These are phyloP conservation scores for Aristolochia fimbriata DNA, from an alignment of 164 flowering plant genomes.

Conservation along the genomic window DNA sequence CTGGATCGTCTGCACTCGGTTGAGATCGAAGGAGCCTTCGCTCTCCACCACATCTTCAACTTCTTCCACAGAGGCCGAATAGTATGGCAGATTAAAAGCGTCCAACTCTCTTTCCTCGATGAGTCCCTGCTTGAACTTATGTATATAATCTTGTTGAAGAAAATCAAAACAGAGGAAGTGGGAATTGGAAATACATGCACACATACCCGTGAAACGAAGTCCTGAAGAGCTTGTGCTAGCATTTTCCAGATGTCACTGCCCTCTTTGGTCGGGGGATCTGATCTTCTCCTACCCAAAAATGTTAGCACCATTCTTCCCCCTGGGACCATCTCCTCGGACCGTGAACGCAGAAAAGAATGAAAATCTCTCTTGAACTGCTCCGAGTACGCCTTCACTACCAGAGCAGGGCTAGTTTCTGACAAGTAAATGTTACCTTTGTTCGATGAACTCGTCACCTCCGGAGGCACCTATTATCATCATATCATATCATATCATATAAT, in stretches of 20 bases:
- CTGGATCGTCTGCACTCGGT: slow-evolving; percentile 14
- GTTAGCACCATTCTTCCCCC: slow-evolving; percentile 56
- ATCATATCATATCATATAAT: too few species aligned
- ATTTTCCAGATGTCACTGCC: slow-evolving; percentile 33
- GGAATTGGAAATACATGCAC: not conserved
- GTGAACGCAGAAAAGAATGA: slow-evolving; percentile 23
- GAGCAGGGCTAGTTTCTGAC: slow-evolving; percentile 29
- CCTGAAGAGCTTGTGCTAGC: slow-evolving; percentile 29
- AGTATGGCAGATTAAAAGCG: slow-evolving; percentile 43
- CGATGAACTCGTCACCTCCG: slow-evolving; percentile 1
- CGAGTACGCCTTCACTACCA: slow-evolving; percentile 29
- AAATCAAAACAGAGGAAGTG: not conserved
- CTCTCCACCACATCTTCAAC: slow-evolving; percentile 19
- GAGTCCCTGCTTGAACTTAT: slow-evolving; percentile 42
- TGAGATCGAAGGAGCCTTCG: slow-evolving; percentile 42
- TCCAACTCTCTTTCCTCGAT: slow-evolving; percentile 38
- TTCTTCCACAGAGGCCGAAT: slow-evolving; percentile 38
- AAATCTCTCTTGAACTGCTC: slow-evolving; percentile 48
- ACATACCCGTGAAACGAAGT: slow-evolving; percentile 39
- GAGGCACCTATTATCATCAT: slow-evolving; percentile 34
- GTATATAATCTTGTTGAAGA: too few species aligned
- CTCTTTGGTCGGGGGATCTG: slow-evolving; percentile 26
- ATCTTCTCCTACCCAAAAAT: slow-evolving; percentile 31
- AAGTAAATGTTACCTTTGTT: slow-evolving; percentile 52
- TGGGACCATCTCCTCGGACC: slow-evolving; percentile 36